Conservation (phyloP, 2,329 filamentous ascomycete species). For the Mariannaea elegans region DNA sequence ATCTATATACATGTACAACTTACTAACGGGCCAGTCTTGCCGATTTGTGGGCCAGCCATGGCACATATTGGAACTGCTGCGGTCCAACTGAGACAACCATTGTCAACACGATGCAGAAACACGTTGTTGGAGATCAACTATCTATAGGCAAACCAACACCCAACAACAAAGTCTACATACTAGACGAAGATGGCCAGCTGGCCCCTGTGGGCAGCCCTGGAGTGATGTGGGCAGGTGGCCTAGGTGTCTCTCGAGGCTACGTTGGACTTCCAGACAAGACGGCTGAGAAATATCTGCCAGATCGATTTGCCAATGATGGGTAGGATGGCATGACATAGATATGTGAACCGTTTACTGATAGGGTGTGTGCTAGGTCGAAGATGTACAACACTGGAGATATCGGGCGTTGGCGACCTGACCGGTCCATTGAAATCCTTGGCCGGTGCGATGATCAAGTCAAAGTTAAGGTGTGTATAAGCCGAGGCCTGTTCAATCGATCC, state of each 20-base stretch:
- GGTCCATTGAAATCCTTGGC: slow-evolving; percentile 63
- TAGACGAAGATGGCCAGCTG: slow-evolving; percentile 56
- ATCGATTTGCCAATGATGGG: slow-evolving; percentile 62
- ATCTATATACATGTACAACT: slow-evolving; percentile 7
- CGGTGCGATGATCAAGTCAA: slow-evolving; percentile 70
- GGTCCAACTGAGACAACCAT: slow-evolving; percentile 69
- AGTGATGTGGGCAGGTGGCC: slow-evolving; percentile 65
- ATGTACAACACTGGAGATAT: slow-evolving; percentile 72
- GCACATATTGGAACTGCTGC: slow-evolving; percentile 64
- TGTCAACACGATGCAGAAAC: slow-evolving; percentile 64
- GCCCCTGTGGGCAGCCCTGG: slow-evolving; percentile 59
- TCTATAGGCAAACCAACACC: slow-evolving; percentile 65
- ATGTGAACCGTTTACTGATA: slow-evolving; percentile 7
- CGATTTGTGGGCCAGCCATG: slow-evolving; percentile 61
- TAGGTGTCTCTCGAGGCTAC: slow-evolving; percentile 64
- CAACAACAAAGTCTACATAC: slow-evolving; percentile 62
- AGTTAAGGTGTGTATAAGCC: slow-evolving; percentile 54
- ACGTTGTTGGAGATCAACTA: slow-evolving; percentile 55
- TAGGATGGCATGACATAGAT: slow-evolving; percentile 40
- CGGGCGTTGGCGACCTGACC: slow-evolving; percentile 62
- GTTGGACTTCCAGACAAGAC: slow-evolving; percentile 62
- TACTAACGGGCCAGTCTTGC: slow-evolving; percentile 51
- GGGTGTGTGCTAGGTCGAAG: slow-evolving; percentile 44
- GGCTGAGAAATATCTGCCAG: slow-evolving; percentile 56
- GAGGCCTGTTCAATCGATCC: background rate